Evolutionary conservation across 768 basidiomycete genomes (phyloP).

Genomic region (Boletus edulis): DNA sequence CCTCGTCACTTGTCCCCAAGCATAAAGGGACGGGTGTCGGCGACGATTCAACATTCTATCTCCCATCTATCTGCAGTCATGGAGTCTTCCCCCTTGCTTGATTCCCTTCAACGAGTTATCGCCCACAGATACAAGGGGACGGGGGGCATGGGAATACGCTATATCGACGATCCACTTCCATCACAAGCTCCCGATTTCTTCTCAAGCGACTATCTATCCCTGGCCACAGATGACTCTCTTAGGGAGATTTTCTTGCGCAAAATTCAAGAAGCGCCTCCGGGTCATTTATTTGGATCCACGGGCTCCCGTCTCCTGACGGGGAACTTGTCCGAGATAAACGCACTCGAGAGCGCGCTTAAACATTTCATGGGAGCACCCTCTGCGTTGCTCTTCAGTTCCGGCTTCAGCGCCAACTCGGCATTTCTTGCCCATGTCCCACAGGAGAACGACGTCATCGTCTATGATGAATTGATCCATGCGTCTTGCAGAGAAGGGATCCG

Average conservation of each 20-base stretch:
- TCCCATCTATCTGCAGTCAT: not conserved
- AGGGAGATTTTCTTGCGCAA: constrained; percentile 33
- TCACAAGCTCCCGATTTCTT: constrained; percentile 35
- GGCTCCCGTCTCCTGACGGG: constrained; percentile 48
- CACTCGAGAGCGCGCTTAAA: constrained; percentile 12
- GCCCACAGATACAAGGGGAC: constrained; percentile 3
- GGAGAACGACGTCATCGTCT: constrained; percentile 45
- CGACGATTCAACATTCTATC: not conserved
- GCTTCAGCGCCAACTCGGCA: constrained; percentile 53
- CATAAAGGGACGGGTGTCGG: constrained; percentile 5
- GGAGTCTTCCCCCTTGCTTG: constrained; percentile 5
- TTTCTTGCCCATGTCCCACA: constrained; percentile 48
- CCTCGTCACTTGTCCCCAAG: not conserved
- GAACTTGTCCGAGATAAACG: constrained; percentile 26
- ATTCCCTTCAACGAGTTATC: constrained; percentile 15
- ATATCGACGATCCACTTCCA: constrained; percentile 17
- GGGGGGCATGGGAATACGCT: not conserved
- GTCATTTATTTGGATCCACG: constrained; percentile 42
- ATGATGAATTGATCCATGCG: constrained; percentile 53
- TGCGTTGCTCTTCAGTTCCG: constrained; percentile 51
- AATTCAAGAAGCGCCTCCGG: constrained; percentile 14
- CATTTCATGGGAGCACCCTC: constrained; percentile 30
- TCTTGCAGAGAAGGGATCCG: constrained; percentile 53
- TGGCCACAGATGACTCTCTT: constrained; percentile 35
- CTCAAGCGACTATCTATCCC: constrained; percentile 53